Conservation (phyloP, 1,139 yeast genomes). For the Hansenula lynferdii region DNA sequence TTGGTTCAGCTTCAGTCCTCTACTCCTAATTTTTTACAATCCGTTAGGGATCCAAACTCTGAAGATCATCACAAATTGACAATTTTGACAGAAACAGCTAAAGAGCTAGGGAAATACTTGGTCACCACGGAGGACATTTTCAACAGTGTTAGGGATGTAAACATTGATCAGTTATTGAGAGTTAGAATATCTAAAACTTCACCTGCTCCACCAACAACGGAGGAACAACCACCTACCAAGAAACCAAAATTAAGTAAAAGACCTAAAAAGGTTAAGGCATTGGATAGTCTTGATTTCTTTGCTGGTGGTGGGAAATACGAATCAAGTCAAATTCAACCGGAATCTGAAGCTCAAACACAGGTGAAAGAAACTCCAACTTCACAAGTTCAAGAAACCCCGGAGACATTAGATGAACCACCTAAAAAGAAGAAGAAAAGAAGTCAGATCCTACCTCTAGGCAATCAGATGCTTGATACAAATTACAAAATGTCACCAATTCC, state of each 20-base stretch:
- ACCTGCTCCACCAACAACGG: neutral
- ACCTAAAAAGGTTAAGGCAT: slow-evolving; percentile 20
- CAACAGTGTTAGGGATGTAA: slow-evolving; percentile 9
- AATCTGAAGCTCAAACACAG: neutral
- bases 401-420: slow-evolving; percentile 2
- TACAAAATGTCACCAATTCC: neutral
- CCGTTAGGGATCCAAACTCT: neutral
- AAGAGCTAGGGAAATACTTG: slow-evolving; percentile 8
- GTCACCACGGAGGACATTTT: slow-evolving; percentile 16
- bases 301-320: slow-evolving; percentile 29
- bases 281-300: slow-evolving; percentile 30
- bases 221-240: slow-evolving; percentile 7
- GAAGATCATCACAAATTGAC: neutral
- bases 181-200: slow-evolving; percentile 8
- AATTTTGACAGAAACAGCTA: slow-evolving; percentile 12
- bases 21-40: neutral
- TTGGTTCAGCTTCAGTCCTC: neutral
- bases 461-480: slow-evolving; percentile 4
- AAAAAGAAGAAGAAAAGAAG: slow-evolving; percentile 10
- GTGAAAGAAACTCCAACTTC: slow-evolving; percentile 2
- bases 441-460: slow-evolving; percentile 7
- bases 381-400: neutral
- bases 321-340: slow-evolving; percentile 1
- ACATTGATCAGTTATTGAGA: slow-evolving; percentile 5
- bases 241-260: slow-evolving; percentile 7